Evolutionary conservation across 108 stramenopile genomes (phyloP).

Genomic region (Cyclotella choctawhatcheeana): DNA sequence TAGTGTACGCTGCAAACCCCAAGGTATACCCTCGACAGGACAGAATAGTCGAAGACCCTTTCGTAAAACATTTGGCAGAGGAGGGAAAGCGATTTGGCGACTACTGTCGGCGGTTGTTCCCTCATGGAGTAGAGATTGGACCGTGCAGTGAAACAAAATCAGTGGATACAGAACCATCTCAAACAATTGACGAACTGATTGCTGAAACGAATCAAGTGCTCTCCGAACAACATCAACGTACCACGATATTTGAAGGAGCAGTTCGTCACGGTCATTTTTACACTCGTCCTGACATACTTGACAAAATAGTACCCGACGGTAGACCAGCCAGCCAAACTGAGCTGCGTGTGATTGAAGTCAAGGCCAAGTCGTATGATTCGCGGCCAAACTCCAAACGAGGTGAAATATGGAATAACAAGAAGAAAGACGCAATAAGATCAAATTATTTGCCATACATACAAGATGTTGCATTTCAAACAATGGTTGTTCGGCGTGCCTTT

Average conservation of each 20-base stretch:
- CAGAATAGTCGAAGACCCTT: conserved; percentile 34
- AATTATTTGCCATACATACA: conserved; percentile 52
- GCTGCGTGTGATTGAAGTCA: conserved; percentile 58
- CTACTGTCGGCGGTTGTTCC: conserved; percentile 51
- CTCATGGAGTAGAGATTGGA: conserved; percentile 49
- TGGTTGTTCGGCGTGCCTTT: conserved; percentile 43
- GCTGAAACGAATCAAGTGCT: conserved; percentile 27
- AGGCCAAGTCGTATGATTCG: conserved; percentile 57
- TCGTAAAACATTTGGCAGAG: conserved; percentile 34
- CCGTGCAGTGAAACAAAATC: not conserved
- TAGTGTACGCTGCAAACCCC: conserved; percentile 54
- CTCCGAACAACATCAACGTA: conserved; percentile 14
- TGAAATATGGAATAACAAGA: conserved; percentile 38
- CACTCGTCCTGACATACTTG: conserved; percentile 56
- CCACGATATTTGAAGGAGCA: conserved; percentile 56
- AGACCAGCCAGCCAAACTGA: conserved; percentile 3
- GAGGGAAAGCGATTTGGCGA: conserved; percentile 53
- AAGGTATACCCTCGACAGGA: conserved; percentile 21
- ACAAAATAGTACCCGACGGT: conserved; percentile 24
- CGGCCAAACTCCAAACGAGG: conserved; percentile 21
- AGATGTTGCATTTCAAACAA: conserved; percentile 61
- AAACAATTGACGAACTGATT: conserved; percentile 11
- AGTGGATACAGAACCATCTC: conserved; percentile 1
- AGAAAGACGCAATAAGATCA: conserved; percentile 35
- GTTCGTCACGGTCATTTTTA: conserved; percentile 36